Percentiles rank a stretch among this genome's conserved stretches.
phyloP scores from a whole-genome alignment of 805 yeast genomes.

The Metschnikowia proteae region DNA sequence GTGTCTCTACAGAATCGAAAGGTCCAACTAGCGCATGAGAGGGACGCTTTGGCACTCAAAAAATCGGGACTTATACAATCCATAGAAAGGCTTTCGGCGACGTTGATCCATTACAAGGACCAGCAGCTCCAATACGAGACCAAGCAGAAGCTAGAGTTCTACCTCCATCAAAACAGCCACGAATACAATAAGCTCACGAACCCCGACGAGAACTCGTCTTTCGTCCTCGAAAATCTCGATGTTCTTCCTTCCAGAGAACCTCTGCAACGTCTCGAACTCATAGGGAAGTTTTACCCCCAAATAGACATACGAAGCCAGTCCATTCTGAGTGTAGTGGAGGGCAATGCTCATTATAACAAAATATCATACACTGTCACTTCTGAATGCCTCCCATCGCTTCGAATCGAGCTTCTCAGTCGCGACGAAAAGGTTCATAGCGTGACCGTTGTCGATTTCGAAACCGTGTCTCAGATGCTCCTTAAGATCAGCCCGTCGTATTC shows the following conservation, averaged over 20 bases:
- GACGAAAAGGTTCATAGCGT: conserved; percentile 11
- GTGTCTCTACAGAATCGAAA: conserved; percentile 12
- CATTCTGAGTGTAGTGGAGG: neutral
- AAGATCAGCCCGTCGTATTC: conserved; percentile 19
- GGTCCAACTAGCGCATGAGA: conserved; percentile 12
- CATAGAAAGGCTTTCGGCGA: conserved; percentile 8
- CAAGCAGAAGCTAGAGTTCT: conserved; percentile 15
- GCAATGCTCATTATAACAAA: neutral
- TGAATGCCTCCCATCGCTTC: conserved; percentile 8
- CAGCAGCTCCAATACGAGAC: conserved; percentile 15
- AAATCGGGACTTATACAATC: conserved; percentile 9
- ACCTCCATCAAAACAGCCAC: conserved; percentile 17
- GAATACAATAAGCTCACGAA: conserved; percentile 9
- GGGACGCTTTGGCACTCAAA: conserved; percentile 10
- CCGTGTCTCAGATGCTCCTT: conserved; percentile 5
- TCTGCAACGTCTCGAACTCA: conserved; percentile 22
- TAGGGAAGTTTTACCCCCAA: conserved; percentile 26
- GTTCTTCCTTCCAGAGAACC: conserved; percentile 37
- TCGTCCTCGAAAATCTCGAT: conserved; percentile 23
- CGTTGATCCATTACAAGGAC: conserved; percentile 10
- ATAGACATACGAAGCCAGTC: conserved; percentile 17
- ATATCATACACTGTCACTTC: conserved; percentile 5
- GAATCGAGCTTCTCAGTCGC: conserved; percentile 4
- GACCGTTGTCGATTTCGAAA: conserved; percentile 4
- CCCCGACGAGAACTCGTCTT: conserved; percentile 14